phyloP scores from a whole-genome alignment of 345 rosid genomes.

The Microthlaspi erraticum region DNA sequence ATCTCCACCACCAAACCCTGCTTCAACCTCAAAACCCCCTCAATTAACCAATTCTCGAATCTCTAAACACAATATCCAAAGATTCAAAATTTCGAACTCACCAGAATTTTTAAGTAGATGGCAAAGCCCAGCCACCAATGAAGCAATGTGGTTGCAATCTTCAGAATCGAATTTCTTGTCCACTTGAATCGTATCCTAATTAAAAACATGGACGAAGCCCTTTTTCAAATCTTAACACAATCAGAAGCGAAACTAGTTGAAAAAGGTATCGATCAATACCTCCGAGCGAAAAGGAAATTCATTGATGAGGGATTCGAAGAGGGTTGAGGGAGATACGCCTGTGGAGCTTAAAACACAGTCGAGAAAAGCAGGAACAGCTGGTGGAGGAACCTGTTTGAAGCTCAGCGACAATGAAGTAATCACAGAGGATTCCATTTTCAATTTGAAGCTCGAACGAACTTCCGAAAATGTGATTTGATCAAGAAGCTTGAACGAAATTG shows the following conservation, averaged over 20 bases:
- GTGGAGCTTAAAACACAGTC: slow-evolving; percentile 84
- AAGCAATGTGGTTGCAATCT: slow-evolving; percentile 46
- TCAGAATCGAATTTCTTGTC: slow-evolving; percentile 53
- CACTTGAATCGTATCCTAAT: slow-evolving; percentile 51
- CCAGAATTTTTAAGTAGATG: slow-evolving; percentile 70
- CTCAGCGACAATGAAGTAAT: slow-evolving; percentile 62
- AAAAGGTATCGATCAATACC: slow-evolving; percentile 14
- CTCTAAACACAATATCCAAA: background rate
- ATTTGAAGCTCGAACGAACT: slow-evolving; percentile 8
- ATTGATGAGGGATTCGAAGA: slow-evolving; percentile 63
- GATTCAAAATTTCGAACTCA: slow-evolving; percentile 41
- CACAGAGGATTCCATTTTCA: slow-evolving; percentile 45
- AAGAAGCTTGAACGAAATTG: slow-evolving; percentile 10
- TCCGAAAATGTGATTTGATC: background rate
- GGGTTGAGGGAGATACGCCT: slow-evolving; percentile 56
- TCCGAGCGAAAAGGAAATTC: slow-evolving; percentile 32
- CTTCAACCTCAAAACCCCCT: slow-evolving; percentile 25
- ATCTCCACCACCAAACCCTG: slow-evolving; percentile 48
- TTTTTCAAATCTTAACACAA: background rate
- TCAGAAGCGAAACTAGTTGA: background rate
- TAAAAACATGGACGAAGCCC: slow-evolving; percentile 11
- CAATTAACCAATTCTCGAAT: background rate
- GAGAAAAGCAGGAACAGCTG: slow-evolving; percentile 77
- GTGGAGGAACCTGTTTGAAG: slow-evolving; percentile 65
- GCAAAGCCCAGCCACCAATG: slow-evolving; percentile 75